Conservation (phyloP, 1,284 basidiomycete genomes). For the Ganoderma lucidum region DNA sequence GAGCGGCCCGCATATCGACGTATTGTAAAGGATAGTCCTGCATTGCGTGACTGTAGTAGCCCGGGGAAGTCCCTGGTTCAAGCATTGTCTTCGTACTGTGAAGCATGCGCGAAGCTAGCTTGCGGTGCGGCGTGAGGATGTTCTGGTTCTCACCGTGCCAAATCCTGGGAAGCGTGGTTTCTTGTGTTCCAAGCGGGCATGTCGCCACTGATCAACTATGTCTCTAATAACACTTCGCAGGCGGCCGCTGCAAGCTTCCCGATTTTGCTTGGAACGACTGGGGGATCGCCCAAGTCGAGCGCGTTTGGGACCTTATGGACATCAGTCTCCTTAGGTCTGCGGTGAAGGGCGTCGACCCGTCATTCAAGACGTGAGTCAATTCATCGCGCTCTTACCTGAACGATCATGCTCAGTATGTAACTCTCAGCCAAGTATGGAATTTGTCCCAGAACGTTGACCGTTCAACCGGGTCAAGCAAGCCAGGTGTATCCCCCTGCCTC, state of each 20-base stretch:
- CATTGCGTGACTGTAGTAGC: no score
- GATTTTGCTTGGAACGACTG: conserved; percentile 97
- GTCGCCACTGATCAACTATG: not conserved
- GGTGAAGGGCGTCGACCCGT: conserved; percentile 82
- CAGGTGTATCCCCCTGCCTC: conserved; percentile 90
- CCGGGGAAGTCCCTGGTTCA: no score
- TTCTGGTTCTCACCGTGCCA: no score
- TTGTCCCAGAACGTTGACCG: conserved; percentile 97
- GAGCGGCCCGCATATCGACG: no score
- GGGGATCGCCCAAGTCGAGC: conserved; percentile 91
- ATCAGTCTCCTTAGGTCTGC: conserved; percentile 88
- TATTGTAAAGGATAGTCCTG: no score
- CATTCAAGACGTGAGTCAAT: conserved; percentile 80
- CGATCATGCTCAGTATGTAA: not conserved
- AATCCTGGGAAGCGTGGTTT: not conserved
- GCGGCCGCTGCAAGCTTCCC: conserved; percentile 86
- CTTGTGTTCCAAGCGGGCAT: not conserved
- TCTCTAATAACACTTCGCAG: conserved; percentile 43
- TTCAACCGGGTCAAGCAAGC: conserved; percentile 81
- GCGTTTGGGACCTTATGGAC: conserved; percentile 95
- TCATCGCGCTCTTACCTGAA: not conserved
- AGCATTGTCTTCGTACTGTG: no score
- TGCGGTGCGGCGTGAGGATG: no score
- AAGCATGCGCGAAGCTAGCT: no score
- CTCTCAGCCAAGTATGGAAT: conserved; percentile 87